These are phyloP conservation scores for Kalanchoe fedtschenkoi DNA, from an alignment of 164 flowering plant genomes.

Conservation along the genomic window DNA sequence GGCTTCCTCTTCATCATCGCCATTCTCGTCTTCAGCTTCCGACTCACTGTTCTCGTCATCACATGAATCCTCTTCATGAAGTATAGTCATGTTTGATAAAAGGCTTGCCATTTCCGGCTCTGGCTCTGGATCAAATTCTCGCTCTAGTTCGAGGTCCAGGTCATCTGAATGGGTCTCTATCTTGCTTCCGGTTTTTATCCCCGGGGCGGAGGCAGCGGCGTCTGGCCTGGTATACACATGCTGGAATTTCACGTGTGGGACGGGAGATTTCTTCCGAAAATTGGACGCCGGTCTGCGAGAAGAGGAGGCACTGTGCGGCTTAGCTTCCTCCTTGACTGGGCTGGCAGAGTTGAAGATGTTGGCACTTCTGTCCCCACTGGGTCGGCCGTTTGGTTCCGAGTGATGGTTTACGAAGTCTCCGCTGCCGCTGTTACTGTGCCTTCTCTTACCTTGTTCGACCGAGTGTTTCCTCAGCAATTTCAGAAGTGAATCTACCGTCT, in stretches of 20 bases:
- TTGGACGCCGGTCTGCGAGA: constrained; percentile 53
- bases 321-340: constrained; percentile 21
- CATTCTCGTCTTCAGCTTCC: constrained; percentile 21
- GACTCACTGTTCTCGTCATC: constrained; percentile 32
- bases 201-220: not conserved
- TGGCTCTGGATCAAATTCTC: constrained; percentile 16
- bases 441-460: constrained; percentile 53
- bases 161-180: constrained; percentile 13
- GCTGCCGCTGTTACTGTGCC: constrained; percentile 11
- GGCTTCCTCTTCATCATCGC: constrained; percentile 14
- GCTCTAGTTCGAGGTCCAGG: constrained; percentile 4
- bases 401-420: constrained; percentile 28
- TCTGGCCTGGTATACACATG: not conserved
- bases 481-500: constrained; percentile 80
- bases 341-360: constrained; percentile 26
- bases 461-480: constrained; percentile 76
- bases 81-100: constrained; percentile 6
- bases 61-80: constrained; percentile 11
- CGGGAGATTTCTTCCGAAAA: constrained; percentile 71
- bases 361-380: constrained; percentile 27
- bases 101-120: constrained; percentile 17
- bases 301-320: constrained; percentile 23
- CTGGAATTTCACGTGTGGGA: constrained; percentile 35
- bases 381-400: constrained; percentile 20
- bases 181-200: not conserved